Base-by-base conservation (phyloP, 1,139 yeast genomes). In the Pichia sp. region DNA sequence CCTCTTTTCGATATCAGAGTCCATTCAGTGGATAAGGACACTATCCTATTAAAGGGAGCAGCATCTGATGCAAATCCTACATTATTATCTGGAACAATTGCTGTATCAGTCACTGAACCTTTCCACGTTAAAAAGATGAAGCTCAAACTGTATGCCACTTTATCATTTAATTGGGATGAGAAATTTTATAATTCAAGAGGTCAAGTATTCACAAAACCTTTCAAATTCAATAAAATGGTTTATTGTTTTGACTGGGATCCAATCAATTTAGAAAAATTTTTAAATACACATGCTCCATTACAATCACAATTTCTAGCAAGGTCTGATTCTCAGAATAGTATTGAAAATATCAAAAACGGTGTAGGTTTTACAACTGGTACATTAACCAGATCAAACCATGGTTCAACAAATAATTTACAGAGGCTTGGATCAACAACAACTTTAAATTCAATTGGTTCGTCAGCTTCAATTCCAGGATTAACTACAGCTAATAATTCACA, bases 161-260 rank as follows among this genome's bases (percentile, higher is more conserved):
- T 88, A 43, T 71, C 81, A 46, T 63, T 86, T 46, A 75, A 76
- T 57, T 73, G 86, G 77, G 73, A 74, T 1, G 85, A 81, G 11
- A 66, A 68, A 6, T 68, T 70, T 44, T 71, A 69, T 42, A 72
- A 77, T 30, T 56, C 74, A 26, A 75, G 76, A 51, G 81, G 79
- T 0, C 51, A 46, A 26, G 57, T 66, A 3, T 66, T 69, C 48
- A 70, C 72, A 42, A 76, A 79, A 53, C 82, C 82, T 18, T 69
- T 72, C 53, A 74, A 78, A 51, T 85, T 76, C 60, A 86, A 83
- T 49, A 80, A 78, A 56, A 73, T 78, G 44, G 66, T 90, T 25
- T 90, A 76, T 63, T 95, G 87, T 60, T 82, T 86, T 60, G 72
- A 69, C 40, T 88, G 96, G 95, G 87, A 84, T 56, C 74, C 80